Evolutionary conservation across 805 yeast species (phyloP).

Genomic region (Saturnispora mendoncae): DNA sequence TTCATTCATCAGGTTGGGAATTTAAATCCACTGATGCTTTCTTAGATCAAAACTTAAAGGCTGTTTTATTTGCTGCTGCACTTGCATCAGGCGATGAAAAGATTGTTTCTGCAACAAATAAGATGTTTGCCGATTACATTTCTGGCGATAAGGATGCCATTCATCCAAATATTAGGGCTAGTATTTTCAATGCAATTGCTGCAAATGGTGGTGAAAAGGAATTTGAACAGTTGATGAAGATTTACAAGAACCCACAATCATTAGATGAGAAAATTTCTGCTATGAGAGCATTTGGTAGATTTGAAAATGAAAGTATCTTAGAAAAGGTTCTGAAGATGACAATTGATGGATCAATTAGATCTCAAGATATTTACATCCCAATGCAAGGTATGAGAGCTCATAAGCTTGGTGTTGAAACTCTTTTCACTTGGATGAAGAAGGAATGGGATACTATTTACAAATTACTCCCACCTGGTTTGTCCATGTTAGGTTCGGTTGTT

Average conservation of each 20-base stretch:
- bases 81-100: constrained; percentile 34
- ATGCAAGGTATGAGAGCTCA: constrained; percentile 63
- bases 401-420: constrained; percentile 53
- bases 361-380: constrained; percentile 45
- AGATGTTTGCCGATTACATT: constrained; percentile 24
- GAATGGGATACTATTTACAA: constrained; percentile 67
- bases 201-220: constrained; percentile 31
- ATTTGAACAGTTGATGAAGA: constrained; percentile 35
- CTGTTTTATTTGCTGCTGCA: constrained; percentile 36
- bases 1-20: constrained; percentile 62
- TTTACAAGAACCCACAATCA: constrained; percentile 43
- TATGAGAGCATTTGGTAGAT: constrained; percentile 44
- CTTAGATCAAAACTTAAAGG: constrained; percentile 31
- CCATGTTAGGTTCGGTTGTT: constrained; percentile 73
- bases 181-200: constrained; percentile 38
- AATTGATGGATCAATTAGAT: constrained; percentile 63
- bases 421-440: constrained; percentile 60
- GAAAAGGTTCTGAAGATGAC: constrained; percentile 33
- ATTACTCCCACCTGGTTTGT: constrained; percentile 69
- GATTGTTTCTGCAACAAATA: constrained; percentile 24
- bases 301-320: constrained; percentile 32
- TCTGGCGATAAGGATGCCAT: constrained; percentile 27
- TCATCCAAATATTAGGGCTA: constrained; percentile 38
- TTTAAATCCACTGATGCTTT: constrained; percentile 67
- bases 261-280: constrained; percentile 53